Evolutionary conservation across 169 alveolate species (phyloP).

Genomic region (Miamiensis avidus): DNA sequence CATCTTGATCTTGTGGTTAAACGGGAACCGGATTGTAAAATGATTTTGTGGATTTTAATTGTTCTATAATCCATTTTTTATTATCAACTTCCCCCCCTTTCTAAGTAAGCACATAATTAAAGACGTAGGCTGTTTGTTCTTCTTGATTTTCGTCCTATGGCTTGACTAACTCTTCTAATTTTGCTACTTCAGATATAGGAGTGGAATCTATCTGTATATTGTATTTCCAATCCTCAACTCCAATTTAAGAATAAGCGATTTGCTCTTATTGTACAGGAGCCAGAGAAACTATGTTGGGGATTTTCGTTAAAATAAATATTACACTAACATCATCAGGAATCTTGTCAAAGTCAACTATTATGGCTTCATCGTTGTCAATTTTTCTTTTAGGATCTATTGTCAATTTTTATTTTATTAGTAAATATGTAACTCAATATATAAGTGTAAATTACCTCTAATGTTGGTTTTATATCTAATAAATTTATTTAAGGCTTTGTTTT

Average conservation of each 20-base stretch:
- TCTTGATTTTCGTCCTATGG: not conserved
- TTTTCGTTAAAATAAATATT: not conserved
- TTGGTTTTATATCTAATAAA: constrained; percentile 18
- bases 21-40: not conserved
- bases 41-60: not conserved
- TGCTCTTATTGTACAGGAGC: not conserved
- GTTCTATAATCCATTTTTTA: not conserved
- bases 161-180: not conserved
- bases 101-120: not conserved
- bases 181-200: not conserved
- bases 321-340: constrained; percentile 16
- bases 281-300: not conserved
- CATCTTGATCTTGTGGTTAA: not conserved
- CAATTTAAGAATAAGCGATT: not conserved
- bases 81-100: not conserved
- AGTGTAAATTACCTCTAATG: constrained; percentile 3
- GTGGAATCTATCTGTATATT: not conserved
- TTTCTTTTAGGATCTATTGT: not conserved
- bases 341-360: constrained; percentile 6
- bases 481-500: not conserved
- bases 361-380: constrained; percentile 14
- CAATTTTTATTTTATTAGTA: too few species aligned
- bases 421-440: not conserved
- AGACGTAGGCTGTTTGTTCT: constrained; percentile 2
- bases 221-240: not conserved